Percentiles rank a stretch among this genome's conserved stretches.
phyloP scores from a whole-genome alignment of 2,329 filamentous ascomycete genomes.

The Fusarium phyllophilum region DNA sequence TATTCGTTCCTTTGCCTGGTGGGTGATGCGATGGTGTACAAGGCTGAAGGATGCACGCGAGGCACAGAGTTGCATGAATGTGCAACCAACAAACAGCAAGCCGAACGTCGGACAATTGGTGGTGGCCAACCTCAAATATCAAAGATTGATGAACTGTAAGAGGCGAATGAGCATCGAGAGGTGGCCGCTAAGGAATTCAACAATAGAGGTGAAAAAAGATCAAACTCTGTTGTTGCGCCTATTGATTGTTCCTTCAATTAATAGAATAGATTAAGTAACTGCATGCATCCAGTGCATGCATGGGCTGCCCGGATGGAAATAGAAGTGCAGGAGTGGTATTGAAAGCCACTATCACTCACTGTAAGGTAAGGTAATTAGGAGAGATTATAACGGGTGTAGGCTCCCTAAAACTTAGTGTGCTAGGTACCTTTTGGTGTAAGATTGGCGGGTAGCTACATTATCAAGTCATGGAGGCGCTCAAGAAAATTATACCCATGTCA shows the following conservation, averaged over 20 bases:
- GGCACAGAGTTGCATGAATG: neutral
- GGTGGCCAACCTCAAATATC: neutral
- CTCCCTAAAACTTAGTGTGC: neutral
- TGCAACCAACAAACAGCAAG: neutral
- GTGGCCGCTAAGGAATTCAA: neutral
- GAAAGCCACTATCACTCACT: constrained; percentile 22
- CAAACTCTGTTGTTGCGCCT: neutral
- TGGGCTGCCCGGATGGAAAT: constrained; percentile 28
- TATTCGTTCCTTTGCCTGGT: constrained; percentile 9
- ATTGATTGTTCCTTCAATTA: neutral
- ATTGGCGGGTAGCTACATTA: constrained; percentile 22
- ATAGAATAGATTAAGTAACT: constrained; percentile 5
- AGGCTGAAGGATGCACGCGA: constrained; percentile 29
- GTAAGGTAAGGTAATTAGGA: constrained; percentile 14
- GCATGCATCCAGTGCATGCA: neutral
- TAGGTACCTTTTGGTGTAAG: constrained; percentile 17
- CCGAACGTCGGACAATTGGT: constrained; percentile 32
- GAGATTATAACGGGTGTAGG: constrained; percentile 29
- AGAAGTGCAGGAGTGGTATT: constrained; percentile 16
- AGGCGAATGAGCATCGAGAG: neutral
- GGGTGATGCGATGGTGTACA: constrained; percentile 9
- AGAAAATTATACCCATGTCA: constrained; percentile 25
- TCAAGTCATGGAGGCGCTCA: neutral
- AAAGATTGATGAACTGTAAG: neutral
- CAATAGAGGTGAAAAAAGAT: neutral